Base-by-base conservation (phyloP, 2,329 filamentous ascomycete species). In the Phoma sp. region DNA sequence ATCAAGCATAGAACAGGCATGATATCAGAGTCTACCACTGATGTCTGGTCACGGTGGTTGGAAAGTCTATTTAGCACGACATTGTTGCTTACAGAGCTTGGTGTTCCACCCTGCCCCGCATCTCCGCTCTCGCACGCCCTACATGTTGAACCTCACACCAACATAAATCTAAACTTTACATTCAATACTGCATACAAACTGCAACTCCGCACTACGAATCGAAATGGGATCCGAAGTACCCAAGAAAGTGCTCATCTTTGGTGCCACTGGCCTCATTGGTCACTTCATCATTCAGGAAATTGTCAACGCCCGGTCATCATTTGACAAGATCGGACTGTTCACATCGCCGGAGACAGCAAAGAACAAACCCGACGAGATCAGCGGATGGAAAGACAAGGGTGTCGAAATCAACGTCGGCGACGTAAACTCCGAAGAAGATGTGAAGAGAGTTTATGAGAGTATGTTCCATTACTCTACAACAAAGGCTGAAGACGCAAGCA, bases 401-500 rank as follows among this genome's bases (percentile, higher is more conserved):
- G 79, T 85, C 7, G 77, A 83, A 9, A 76, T 89, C 6, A 75
- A 87, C 19, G 76, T 82, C 0, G 86, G 86, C 21, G 79, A 87
- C 64, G 64, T 87, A 6, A 76, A 76, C 2, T 81, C 79, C 22
- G 78, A 82, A 22, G 67, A 75, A 10, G 83, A 85, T 48, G 76
- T 89, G 2, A 71, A 75, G 17, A 77, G 78, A n/a, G 86, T 86
- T 2, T 89, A 85, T 61, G 64, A 80, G 60, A 79, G 80, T 80
- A 55, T 13, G 29, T 8, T 2, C 32, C 15, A 17, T n/a, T 19
- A 35, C 32, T 19, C 32, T n/a, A 17, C 15, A 35, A 6, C 5
- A 35, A 35, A 15, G 10, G 4, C 4, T 10, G 12, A 15, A 31
- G 29, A 15, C 4, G 12, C 10, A 9, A 13, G 12, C 12, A 15